These are phyloP conservation scores for Candida michaelii DNA, from an alignment of 805 yeast species.

Conservation along the genomic window DNA sequence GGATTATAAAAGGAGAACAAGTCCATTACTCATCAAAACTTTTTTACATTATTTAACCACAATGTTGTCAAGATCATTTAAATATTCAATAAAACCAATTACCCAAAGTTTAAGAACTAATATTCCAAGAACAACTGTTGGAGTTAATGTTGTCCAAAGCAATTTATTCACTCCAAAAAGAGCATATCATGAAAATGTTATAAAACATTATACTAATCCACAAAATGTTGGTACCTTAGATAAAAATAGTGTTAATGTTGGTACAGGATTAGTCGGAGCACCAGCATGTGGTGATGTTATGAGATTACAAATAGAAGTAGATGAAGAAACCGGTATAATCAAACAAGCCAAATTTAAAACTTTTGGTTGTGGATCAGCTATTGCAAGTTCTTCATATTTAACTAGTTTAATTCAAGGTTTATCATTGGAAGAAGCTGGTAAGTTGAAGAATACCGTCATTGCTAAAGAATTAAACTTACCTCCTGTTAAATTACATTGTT, in stretches of 20 bases:
- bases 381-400: conserved; percentile 92
- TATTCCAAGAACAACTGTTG: conserved; percentile 6
- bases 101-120: conserved; percentile 10
- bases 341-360: conserved; percentile 97
- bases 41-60: neutral
- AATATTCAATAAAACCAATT: conserved; percentile 2
- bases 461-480: conserved; percentile 94
- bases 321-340: conserved; percentile 85
- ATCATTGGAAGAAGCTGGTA: conserved; percentile 88
- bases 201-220: conserved; percentile 95
- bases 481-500: conserved; percentile 96
- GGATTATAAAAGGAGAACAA: conserved; percentile 1
- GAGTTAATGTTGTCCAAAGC: neutral
- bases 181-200: conserved; percentile 86
- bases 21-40: conserved; percentile 1
- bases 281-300: conserved; percentile 99
- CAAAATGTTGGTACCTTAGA: conserved; percentile 94
- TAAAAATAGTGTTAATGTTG: conserved; percentile 72
- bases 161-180: conserved; percentile 17
- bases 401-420: conserved; percentile 95
- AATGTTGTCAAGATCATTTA: conserved; percentile 28
- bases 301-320: conserved; percentile 93
- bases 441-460: conserved; percentile 88
- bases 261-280: conserved; percentile 97
- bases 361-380: conserved; percentile 98